These are phyloP conservation scores for Wickerhamiella dianesei DNA, from an alignment of 805 yeast species.

Conservation along the genomic window DNA sequence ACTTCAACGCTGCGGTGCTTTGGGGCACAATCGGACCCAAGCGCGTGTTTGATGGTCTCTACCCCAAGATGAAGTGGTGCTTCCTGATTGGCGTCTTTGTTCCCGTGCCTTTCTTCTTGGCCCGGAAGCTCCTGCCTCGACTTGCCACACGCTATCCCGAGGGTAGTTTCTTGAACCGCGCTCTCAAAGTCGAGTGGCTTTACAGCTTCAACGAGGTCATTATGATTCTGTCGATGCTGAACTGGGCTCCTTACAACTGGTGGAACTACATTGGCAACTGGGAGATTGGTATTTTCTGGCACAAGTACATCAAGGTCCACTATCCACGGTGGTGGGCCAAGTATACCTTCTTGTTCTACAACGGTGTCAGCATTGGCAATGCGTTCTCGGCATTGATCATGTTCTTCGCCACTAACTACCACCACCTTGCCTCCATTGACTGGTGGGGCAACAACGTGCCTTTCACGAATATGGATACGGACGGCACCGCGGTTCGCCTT, in stretches of 20 bases:
- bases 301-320: constrained; percentile 34
- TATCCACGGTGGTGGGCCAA: constrained; percentile 44
- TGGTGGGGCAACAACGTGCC: constrained; percentile 58
- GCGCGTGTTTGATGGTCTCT: constrained; percentile 32
- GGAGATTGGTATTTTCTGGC: constrained; percentile 29
- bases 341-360: constrained; percentile 38
- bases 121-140: constrained; percentile 17
- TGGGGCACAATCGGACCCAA: constrained; percentile 54
- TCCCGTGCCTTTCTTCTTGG: constrained; percentile 8
- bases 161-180: background rate
- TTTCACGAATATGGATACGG: constrained; percentile 5
- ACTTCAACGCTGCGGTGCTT: constrained; percentile 37
- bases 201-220: constrained; percentile 33
- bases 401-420: constrained; percentile 38
- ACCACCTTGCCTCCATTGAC: constrained; percentile 27
- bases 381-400: constrained; percentile 46
- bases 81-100: constrained; percentile 41
- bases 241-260: constrained; percentile 25
- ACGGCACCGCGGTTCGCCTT: constrained; percentile 5
- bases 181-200: constrained; percentile 7
- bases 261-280: constrained; percentile 13
- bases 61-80: constrained; percentile 50
- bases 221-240: constrained; percentile 31
- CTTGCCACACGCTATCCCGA: background rate
- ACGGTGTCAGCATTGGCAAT: constrained; percentile 49